These are phyloP conservation scores for Gossypium ekmanianum DNA, from an alignment of 345 rosid species.

Conservation along the genomic window DNA sequence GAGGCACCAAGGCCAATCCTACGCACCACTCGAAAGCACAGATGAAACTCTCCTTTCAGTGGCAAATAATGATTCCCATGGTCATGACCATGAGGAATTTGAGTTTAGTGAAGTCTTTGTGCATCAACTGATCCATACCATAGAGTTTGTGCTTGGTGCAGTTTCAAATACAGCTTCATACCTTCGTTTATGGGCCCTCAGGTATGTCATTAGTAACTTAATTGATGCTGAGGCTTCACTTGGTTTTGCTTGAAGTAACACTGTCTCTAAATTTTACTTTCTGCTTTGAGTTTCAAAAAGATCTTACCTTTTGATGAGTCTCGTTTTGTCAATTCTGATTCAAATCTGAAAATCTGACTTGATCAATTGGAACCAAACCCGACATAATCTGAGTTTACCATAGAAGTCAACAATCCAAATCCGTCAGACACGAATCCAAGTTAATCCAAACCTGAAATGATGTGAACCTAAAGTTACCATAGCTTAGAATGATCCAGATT, in stretches of 20 bases:
- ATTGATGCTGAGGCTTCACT: neutral
- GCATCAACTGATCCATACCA: conserved; percentile 93
- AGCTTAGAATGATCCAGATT: too few relatives aligned
- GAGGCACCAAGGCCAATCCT: conserved; percentile 87
- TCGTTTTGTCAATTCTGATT: neutral
- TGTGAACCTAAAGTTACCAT: too few relatives aligned
- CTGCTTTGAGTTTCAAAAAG: neutral
- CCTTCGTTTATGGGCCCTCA: conserved; percentile 95
- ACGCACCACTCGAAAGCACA: conserved; percentile 48
- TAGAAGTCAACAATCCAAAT: too few relatives aligned
- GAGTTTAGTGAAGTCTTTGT: conserved; percentile 96
- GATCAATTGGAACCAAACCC: too few relatives aligned
- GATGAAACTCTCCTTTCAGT: conserved; percentile 77
- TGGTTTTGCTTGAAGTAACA: conserved; percentile 5
- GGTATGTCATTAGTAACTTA: conserved; percentile 38
- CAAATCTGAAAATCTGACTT: too few relatives aligned
- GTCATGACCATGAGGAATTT: conserved; percentile 68
- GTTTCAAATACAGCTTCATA: conserved; percentile 98
- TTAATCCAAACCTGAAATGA: too few relatives aligned
- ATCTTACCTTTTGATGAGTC: neutral
- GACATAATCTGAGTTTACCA: too few relatives aligned
- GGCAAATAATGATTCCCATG: conserved; percentile 54
- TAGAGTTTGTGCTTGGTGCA: conserved; percentile 96
- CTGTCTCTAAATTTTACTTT: neutral
- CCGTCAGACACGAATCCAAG: too few relatives aligned